Evolutionary conservation across 768 basidiomycete species (phyloP).

Genomic region (Phaffia australis): DNA sequence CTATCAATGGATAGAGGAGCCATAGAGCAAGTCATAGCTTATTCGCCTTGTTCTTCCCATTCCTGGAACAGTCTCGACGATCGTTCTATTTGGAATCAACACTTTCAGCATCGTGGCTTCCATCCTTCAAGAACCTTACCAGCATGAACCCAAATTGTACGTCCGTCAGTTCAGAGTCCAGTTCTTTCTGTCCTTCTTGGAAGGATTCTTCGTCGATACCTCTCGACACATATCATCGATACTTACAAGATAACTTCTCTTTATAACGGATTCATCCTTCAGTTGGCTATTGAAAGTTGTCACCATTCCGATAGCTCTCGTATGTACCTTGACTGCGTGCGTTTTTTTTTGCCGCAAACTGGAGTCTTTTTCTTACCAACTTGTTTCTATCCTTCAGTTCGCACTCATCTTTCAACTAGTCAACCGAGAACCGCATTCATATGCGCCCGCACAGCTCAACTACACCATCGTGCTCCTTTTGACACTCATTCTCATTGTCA

Average conservation of each 20-base stretch:
- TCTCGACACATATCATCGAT: too few relatives aligned
- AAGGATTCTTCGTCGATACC: too few relatives aligned
- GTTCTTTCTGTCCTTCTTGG: too few relatives aligned
- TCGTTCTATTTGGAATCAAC: slow-evolving; percentile 20
- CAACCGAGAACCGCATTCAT: neutral
- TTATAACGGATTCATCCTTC: too few relatives aligned
- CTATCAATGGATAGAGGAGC: neutral
- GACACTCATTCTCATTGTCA: slow-evolving; percentile 21
- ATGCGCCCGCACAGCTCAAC: slow-evolving; percentile 17
- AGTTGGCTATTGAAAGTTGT: slow-evolving; percentile 18
- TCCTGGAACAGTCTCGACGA: neutral
- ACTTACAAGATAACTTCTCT: too few relatives aligned
- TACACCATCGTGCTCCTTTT: slow-evolving; percentile 16
- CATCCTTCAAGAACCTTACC: slow-evolving; percentile 1
- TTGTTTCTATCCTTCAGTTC: neutral
- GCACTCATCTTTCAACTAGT: slow-evolving; percentile 9
- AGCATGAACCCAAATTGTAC: slow-evolving; percentile 18
- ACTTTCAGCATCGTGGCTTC: slow-evolving; percentile 22
- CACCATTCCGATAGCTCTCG: slow-evolving; percentile 1
- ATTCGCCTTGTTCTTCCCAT: too few relatives aligned
- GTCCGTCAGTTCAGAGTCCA: too few relatives aligned
- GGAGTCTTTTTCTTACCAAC: neutral
- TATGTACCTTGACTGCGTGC: neutral
- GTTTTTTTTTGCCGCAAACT: neutral
- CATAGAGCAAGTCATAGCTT: neutral